Base-by-base conservation (phyloP, 371 early-diverging fungal species). In the Lichtheimia hyalospora region DNA sequence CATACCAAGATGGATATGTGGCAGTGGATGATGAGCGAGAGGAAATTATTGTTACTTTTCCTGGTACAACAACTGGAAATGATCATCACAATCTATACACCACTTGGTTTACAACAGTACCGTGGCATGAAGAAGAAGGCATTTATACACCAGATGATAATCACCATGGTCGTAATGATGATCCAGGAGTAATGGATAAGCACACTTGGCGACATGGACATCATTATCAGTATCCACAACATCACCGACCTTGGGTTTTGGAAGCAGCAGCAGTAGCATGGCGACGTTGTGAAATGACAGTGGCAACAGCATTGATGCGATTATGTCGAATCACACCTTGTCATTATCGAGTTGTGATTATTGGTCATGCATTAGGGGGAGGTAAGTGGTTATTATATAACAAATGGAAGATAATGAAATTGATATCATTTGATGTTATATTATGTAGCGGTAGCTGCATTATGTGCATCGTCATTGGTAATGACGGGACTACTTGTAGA, bases 281-380 rank as follows among this genome's bases (percentile, higher is more conserved):
- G 76, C 64, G 64, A 18, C 57, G 69, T 13, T 72, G 73, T 58
- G 76, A 75, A 42, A 56, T 75, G 54, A 62, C 63, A n/a, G 76
- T 75, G 15, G 76, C 73, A 14, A 75, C 76, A 3, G 43, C 64
- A 20, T 49, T 75, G 21, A 72, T 75, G 76, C 70, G 70, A n/a
- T 53, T 68, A 2, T 72, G 73, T 57, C 59, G 59, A 10, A 50
- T 55, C 10, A 34, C 67, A 41, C 76, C 73, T 13, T 51, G 60
- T 27, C 68, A 69, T 62, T 75, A 72, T 57, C 66, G 62, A 25
- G 73, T 75, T 4, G 69, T 68, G 13, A 72, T 75, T 49, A 56
- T 75, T 7, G 76, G 76, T 5, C 66, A 72, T 39, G 64, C 66
- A 13, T 25, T 71, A 3, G 75, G 75, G 10, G 76, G 68, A 64